A percentile compares a stretch with the other conserved stretches of the same genome.
These are phyloP conservation scores for Syzygium oleosum DNA, from an alignment of 345 rosid genomes.

Conservation along the genomic window DNA sequence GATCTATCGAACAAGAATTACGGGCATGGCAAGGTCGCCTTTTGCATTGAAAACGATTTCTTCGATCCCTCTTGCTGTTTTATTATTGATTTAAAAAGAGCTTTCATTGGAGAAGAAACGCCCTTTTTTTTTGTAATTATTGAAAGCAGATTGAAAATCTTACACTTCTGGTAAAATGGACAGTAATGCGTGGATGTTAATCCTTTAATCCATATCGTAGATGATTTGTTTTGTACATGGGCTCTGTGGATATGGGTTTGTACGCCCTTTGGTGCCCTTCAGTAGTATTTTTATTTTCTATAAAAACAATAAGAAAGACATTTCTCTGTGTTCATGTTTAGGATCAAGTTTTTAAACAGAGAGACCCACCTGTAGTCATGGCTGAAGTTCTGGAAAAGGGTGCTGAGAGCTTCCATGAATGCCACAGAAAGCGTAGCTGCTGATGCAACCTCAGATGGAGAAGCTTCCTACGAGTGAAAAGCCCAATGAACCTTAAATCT, in stretches of 20 bases:
- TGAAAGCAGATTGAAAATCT: background rate
- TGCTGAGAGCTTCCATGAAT: slow-evolving; percentile 91
- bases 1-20: background rate
- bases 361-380: slow-evolving; percentile 80
- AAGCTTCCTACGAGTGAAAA: slow-evolving; percentile 63
- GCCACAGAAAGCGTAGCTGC: slow-evolving; percentile 95
- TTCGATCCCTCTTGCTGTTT: background rate
- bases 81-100: background rate
- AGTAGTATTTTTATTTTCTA: background rate
- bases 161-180: background rate
- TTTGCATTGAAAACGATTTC: background rate
- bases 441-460: slow-evolving; percentile 88
- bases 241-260: background rate
- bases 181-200: background rate
- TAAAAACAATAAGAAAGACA: background rate
- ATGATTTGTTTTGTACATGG: background rate
- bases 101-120: background rate
- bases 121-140: background rate
- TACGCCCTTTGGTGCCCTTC: background rate
- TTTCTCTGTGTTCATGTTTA: background rate
- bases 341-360: background rate
- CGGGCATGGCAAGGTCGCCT: background rate
- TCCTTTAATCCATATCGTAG: background rate
- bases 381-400: slow-evolving; percentile 64
- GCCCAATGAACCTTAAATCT: background rate